phyloP scores from a whole-genome alignment of 768 basidiomycete species.

The Tylopilus balloui region DNA sequence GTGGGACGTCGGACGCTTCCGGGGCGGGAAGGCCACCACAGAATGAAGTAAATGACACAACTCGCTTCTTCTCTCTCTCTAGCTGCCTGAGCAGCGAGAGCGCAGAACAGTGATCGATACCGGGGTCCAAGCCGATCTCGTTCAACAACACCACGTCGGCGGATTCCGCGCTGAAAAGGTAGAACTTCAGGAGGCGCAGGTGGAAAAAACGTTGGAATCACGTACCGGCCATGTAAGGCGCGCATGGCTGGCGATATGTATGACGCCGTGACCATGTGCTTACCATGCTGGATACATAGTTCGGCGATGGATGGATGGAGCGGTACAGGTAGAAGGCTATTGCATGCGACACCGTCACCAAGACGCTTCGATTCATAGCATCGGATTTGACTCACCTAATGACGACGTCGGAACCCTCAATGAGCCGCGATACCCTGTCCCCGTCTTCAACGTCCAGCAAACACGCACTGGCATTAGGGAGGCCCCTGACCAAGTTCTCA shows the following conservation, averaged over 20 bases:
- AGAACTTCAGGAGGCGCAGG: not conserved
- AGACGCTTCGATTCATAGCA: not conserved
- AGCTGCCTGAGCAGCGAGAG: conserved; percentile 60
- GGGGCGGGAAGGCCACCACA: conserved; percentile 91
- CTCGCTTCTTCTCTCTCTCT: conserved; percentile 45
- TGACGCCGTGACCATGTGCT: conserved; percentile 87
- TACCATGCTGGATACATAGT: conserved; percentile 60
- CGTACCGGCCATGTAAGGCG: conserved; percentile 56
- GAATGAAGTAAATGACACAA: conserved; percentile 80
- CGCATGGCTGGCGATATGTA: conserved; percentile 82
- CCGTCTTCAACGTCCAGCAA: conserved; percentile 55
- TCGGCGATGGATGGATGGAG: conserved; percentile 72
- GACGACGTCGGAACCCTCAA: conserved; percentile 71
- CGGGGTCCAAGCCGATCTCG: conserved; percentile 88
- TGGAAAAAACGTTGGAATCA: not conserved
- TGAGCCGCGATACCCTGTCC: conserved; percentile 42
- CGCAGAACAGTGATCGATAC: conserved; percentile 86
- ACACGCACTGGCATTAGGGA: conserved; percentile 52
- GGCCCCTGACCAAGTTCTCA: conserved; percentile 37
- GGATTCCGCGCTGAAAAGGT: conserved; percentile 47
- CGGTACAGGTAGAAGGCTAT: conserved; percentile 72
- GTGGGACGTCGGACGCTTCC: conserved; percentile 51
- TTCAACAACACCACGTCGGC: conserved; percentile 74
- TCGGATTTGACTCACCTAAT: conserved; percentile 57
- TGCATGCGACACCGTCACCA: not conserved